Conservation (phyloP, 805 yeast species). For the Metschnikowia drakensbergensis region DNA sequence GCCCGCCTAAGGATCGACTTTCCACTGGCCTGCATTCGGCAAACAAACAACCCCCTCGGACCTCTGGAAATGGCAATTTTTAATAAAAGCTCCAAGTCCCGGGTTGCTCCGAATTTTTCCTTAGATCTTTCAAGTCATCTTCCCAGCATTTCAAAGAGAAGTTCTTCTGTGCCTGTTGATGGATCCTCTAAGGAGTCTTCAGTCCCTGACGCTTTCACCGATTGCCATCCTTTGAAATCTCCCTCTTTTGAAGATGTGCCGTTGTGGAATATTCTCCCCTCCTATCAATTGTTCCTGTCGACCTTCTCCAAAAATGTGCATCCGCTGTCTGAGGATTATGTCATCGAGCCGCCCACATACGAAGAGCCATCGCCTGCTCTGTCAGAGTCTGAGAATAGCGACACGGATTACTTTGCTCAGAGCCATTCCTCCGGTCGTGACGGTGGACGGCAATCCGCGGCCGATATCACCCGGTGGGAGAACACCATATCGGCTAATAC, state of each 20-base stretch:
- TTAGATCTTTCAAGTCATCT: conserved; percentile 6
- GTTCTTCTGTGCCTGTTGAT: not conserved
- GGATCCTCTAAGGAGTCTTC: not conserved
- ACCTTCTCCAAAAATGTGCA: conserved; percentile 35
- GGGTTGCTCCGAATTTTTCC: conserved; percentile 6
- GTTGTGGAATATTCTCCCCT: conserved; percentile 30
- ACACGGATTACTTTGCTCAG: conserved; percentile 8
- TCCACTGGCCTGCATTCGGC: not conserved
- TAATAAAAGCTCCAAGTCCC: conserved; percentile 7
- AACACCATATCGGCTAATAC: conserved; percentile 32
- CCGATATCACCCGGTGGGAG: conserved; percentile 22
- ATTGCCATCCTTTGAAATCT: conserved; percentile 19
- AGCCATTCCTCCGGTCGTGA: not conserved
- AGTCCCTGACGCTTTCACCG: not conserved
- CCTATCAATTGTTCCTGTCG: conserved; percentile 31
- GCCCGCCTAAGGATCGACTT: not conserved
- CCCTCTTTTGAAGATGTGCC: conserved; percentile 28
- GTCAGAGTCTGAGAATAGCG: conserved; percentile 2
- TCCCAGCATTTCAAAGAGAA: not conserved
- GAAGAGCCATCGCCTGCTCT: conserved; percentile 24
- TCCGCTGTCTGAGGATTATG: conserved; percentile 27
- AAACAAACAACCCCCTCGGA: not conserved
- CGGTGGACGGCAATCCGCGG: not conserved
- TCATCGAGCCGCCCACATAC: conserved; percentile 34
- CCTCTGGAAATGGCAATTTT: conserved; percentile 12